These are phyloP conservation scores for Dioscorea alata DNA, from an alignment of 106 monocot genomes.

Conservation along the genomic window DNA sequence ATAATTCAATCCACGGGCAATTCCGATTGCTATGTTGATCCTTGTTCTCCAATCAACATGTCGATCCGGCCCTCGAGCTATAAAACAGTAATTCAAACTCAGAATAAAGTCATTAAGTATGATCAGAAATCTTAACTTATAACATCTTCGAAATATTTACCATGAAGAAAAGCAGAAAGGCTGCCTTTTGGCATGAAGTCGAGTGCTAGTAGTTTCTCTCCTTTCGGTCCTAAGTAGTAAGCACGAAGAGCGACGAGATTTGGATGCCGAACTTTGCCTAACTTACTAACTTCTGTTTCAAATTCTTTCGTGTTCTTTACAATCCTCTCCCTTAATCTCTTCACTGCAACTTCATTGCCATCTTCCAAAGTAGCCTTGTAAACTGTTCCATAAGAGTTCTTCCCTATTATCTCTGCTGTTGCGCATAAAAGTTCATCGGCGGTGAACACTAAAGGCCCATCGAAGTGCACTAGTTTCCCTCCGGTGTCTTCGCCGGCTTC, in stretches of 20 bases:
- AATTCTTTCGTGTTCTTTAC: slow-evolving; percentile 72
- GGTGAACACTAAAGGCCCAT: slow-evolving; percentile 65
- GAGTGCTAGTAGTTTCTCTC: slow-evolving; percentile 91
- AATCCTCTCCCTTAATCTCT: slow-evolving; percentile 86
- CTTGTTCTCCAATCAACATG: slow-evolving; percentile 59
- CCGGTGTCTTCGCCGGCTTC: slow-evolving; percentile 37
- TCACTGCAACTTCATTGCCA: slow-evolving; percentile 77
- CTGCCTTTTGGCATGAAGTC: slow-evolving; percentile 89
- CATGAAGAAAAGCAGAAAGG: slow-evolving; percentile 66
- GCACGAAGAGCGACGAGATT: slow-evolving; percentile 65
- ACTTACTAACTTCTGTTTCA: slow-evolving; percentile 52
- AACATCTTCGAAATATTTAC: too few species aligned
- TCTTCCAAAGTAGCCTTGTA: slow-evolving; percentile 91
- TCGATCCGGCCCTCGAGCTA: slow-evolving; percentile 65
- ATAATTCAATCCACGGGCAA: slow-evolving; percentile 40
- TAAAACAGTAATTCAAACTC: not conserved
- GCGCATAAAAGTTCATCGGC: slow-evolving; percentile 90
- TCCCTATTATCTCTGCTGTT: slow-evolving; percentile 96
- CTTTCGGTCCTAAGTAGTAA: slow-evolving; percentile 88
- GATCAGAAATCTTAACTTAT: too few species aligned
- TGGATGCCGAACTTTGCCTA: slow-evolving; percentile 69
- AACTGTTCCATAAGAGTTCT: slow-evolving; percentile 91
- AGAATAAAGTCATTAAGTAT: too few species aligned
- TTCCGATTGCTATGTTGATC: slow-evolving; percentile 62
- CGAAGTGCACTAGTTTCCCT: slow-evolving; percentile 89